Conservation (phyloP, 179 eudicot genomes). For the Beta corolliflora region DNA sequence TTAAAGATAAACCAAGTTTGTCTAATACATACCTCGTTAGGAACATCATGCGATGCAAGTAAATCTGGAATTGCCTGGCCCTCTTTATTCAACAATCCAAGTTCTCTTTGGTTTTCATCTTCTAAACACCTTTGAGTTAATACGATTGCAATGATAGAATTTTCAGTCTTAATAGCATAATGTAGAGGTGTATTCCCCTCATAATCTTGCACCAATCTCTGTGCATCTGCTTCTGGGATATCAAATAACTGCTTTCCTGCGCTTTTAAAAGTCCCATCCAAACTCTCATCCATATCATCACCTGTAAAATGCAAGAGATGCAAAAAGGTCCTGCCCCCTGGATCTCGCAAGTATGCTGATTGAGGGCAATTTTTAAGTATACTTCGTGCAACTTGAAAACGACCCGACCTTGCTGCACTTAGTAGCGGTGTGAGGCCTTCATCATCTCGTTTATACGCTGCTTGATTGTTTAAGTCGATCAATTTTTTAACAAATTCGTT, state of each 20-base stretch:
- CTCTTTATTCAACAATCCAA: not conserved
- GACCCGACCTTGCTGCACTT: constrained; percentile 20
- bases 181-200: constrained; percentile 23
- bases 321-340: constrained; percentile 7
- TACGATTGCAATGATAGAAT: constrained; percentile 1
- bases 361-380: constrained; percentile 16
- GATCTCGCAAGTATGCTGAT: constrained; percentile 22
- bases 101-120: not conserved
- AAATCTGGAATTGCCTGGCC: constrained; percentile 9
- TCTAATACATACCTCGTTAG: not conserved
- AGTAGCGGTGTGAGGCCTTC: constrained; percentile 27
- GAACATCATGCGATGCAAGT: constrained; percentile 8
- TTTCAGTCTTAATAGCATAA: constrained; percentile 11
- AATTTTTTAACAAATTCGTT: not conserved
- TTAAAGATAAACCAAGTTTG: too few relatives aligned
- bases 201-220: constrained; percentile 15
- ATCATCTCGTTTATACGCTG: constrained; percentile 7
- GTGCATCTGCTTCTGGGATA: constrained; percentile 13
- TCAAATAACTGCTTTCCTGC: constrained; percentile 1
- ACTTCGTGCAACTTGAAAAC: not conserved
- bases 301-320: constrained; percentile 15
- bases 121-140: not conserved
- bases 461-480: not conserved
- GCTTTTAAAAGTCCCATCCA: not conserved
- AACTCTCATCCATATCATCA: constrained; percentile 4